These are phyloP conservation scores for Fragaria ananassa DNA, from an alignment of 306 rosid genomes.

Conservation along the genomic window DNA sequence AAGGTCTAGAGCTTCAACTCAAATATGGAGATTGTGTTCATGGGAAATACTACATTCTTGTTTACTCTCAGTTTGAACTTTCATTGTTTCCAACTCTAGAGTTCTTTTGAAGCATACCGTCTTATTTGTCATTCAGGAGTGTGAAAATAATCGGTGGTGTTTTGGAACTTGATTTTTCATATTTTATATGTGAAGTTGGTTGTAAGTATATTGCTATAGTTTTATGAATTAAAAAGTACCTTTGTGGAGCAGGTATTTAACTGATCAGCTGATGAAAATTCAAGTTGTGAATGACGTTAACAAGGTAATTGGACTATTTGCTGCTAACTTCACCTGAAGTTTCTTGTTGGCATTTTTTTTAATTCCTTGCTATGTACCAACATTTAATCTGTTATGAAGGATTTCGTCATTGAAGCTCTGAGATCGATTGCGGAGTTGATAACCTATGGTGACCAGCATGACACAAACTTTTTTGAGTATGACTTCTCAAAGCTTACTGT, in stretches of 20 bases:
- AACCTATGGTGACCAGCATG: constrained; percentile 90
- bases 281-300: constrained; percentile 78
- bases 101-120: neutral
- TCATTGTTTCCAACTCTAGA: neutral
- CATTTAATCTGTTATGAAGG: constrained; percentile 50
- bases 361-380: neutral
- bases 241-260: constrained; percentile 57
- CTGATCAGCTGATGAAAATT: constrained; percentile 68
- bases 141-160: neutral
- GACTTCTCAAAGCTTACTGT: constrained; percentile 31
- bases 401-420: constrained; percentile 80
- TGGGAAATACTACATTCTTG: neutral
- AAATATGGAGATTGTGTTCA: neutral
- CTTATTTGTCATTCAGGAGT: neutral
- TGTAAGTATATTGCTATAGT: neutral
- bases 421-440: constrained; percentile 93
- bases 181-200: too few species aligned
- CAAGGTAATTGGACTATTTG: constrained; percentile 51
- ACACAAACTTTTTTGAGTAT: constrained; percentile 81
- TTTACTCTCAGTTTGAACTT: neutral
- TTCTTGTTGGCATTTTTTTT: constrained; percentile 10
- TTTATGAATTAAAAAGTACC: neutral
- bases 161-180: neutral
- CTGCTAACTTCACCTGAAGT: constrained; percentile 17
- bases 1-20: neutral